A percentile compares a stretch with the other conserved stretches of the same genome.
Evolutionary conservation across 129 eudicot genomes (phyloP).

Genomic region (Rutidosis leptorrhynchoides): DNA sequence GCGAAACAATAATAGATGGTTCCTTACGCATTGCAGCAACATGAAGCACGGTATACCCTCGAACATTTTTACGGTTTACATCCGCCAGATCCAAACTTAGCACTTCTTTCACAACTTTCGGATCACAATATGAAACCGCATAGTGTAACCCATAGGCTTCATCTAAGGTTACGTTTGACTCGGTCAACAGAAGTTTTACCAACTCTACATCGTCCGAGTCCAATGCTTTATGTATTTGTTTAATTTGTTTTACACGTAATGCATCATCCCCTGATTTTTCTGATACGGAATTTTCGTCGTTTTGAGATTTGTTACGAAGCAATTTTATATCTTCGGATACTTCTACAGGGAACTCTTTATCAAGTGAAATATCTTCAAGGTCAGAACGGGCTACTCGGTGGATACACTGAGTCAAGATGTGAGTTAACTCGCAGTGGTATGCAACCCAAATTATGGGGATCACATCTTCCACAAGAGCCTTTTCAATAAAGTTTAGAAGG

Average conservation of each 20-base stretch:
- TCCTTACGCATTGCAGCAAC: conserved; percentile 77
- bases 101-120: conserved; percentile 60
- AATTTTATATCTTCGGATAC: conserved; percentile 38
- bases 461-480: conserved; percentile 66
- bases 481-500: conserved; percentile 61
- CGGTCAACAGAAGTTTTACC: conserved; percentile 55
- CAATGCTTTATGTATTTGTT: conserved; percentile 63
- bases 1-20: conserved; percentile 52
- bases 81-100: conserved; percentile 48
- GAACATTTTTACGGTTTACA: conserved; percentile 49
- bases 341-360: conserved; percentile 60
- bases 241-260: conserved; percentile 42
- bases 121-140: conserved; percentile 68
- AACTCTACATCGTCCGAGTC: conserved; percentile 79
- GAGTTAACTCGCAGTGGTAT: conserved; percentile 43
- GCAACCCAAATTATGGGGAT: conserved; percentile 66
- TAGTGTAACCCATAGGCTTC: conserved; percentile 73
- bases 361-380: conserved; percentile 49
- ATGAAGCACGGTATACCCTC: conserved; percentile 76
- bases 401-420: conserved; percentile 51
- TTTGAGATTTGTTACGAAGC: conserved; percentile 32
- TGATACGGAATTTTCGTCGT: neutral
- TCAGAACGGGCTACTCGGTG: conserved; percentile 59
- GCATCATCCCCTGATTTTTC: conserved; percentile 31
- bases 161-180: conserved; percentile 56